A percentile compares a stretch with the other conserved stretches of the same genome.
phyloP scores from a whole-genome alignment of 192 early-diverging fungal species.

The Jimgerdemannia flammicorona region DNA sequence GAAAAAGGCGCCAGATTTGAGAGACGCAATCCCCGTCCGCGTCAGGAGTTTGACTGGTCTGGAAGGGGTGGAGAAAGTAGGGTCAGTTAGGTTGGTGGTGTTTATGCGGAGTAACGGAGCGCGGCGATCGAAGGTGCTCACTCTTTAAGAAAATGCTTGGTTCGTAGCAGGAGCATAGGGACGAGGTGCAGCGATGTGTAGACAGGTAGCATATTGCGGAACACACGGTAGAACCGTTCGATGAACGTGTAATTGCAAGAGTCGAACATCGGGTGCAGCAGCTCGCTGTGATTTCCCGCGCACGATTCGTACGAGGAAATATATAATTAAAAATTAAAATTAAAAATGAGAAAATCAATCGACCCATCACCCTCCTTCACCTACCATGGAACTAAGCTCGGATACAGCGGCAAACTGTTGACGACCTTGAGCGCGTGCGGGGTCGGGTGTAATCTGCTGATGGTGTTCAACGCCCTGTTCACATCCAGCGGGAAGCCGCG shows the following conservation, averaged over 20 bases:
- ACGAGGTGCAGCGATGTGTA: constrained; percentile 75
- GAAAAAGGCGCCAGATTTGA: constrained; percentile 63
- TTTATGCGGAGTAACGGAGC: neutral
- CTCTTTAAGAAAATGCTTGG: constrained; percentile 52
- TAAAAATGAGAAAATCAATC: neutral
- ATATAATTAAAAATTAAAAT: neutral
- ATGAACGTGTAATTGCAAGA: constrained; percentile 38
- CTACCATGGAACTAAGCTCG: constrained; percentile 54
- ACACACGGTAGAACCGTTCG: constrained; percentile 48
- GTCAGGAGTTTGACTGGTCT: constrained; percentile 48
- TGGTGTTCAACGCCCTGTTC: constrained; percentile 20
- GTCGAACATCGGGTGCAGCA: constrained; percentile 51
- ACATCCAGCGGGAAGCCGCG: constrained; percentile 37
- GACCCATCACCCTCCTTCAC: constrained; percentile 3
- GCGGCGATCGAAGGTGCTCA: constrained; percentile 25
- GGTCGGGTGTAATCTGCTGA: constrained; percentile 35
- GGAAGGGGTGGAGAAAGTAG: neutral
- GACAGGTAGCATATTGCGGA: constrained; percentile 51
- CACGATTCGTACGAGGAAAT: neutral
- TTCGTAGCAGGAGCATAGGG: constrained; percentile 62
- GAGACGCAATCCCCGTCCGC: constrained; percentile 46
- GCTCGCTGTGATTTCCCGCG: constrained; percentile 23
- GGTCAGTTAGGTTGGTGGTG: neutral
- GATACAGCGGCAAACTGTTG: constrained; percentile 29
- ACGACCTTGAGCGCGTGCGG: constrained; percentile 33